Evolutionary conservation across 2,329 filamentous ascomycete species (phyloP).

Genomic region (Calonectria crousiana): DNA sequence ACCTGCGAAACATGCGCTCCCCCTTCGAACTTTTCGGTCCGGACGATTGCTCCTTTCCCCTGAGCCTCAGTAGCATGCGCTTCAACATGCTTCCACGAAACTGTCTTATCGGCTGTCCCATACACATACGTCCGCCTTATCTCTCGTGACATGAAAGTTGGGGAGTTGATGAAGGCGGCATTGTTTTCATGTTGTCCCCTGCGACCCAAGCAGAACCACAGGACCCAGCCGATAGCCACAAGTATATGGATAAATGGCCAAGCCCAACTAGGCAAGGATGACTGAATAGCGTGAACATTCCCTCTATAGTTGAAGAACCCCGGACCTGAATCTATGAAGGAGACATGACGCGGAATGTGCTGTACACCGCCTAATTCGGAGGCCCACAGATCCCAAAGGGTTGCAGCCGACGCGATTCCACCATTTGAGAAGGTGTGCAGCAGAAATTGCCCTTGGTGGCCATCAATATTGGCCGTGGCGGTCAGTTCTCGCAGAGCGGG

Average conservation of each 20-base stretch:
- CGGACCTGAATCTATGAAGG: conserved; percentile 63
- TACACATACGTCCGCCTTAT: conserved; percentile 65
- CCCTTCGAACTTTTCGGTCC: conserved; percentile 59
- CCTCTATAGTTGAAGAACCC: conserved; percentile 56
- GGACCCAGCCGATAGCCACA: conserved; percentile 48
- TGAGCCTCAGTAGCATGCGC: conserved; percentile 58
- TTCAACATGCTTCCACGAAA: conserved; percentile 61
- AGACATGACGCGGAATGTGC: conserved; percentile 56
- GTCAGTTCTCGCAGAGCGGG: conserved; percentile 52
- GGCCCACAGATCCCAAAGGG: conserved; percentile 44
- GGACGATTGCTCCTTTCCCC: conserved; percentile 54
- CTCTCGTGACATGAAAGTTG: conserved; percentile 50
- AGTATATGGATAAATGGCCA: conserved; percentile 52
- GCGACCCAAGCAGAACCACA: conserved; percentile 47
- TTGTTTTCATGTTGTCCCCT: conserved; percentile 49
- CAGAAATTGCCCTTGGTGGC: conserved; percentile 50
- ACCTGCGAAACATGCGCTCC: conserved; percentile 66
- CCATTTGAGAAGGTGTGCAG: conserved; percentile 67
- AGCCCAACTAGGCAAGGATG: conserved; percentile 49
- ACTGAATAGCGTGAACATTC: conserved; percentile 55
- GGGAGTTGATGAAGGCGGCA: conserved; percentile 53
- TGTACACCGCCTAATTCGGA: conserved; percentile 29
- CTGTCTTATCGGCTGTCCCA: conserved; percentile 60
- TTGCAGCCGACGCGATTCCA: conserved; percentile 56
- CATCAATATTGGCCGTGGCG: conserved; percentile 30